Conservation (phyloP, 1,284 basidiomycete species). For the Leccinum fallax region DNA sequence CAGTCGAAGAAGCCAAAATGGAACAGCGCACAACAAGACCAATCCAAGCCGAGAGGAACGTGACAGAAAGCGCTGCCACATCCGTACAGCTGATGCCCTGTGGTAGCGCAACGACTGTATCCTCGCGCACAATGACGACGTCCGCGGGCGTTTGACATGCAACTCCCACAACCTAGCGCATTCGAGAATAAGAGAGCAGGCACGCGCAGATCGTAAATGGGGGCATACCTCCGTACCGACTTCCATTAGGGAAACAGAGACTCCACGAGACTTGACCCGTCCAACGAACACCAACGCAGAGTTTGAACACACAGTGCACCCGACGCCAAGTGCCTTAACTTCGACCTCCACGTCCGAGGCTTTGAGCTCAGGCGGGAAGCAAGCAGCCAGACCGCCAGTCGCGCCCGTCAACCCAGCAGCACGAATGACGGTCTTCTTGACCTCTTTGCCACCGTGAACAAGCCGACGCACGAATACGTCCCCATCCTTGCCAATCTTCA, state of each 20-base stretch:
- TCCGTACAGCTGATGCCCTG: slow-evolving; percentile 12
- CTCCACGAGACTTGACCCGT: slow-evolving; percentile 16
- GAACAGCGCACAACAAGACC: slow-evolving; percentile 24
- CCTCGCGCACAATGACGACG: slow-evolving; percentile 15
- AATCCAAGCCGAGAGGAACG: slow-evolving; percentile 31
- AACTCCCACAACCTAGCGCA: slow-evolving; percentile 19
- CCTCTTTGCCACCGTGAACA: slow-evolving; percentile 21
- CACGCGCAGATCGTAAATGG: not conserved
- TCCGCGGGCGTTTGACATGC: slow-evolving; percentile 17
- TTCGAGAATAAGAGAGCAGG: slow-evolving; percentile 1
- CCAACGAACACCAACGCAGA: slow-evolving; percentile 20
- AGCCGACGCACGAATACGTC: slow-evolving; percentile 28
- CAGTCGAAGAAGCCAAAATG: slow-evolving; percentile 22
- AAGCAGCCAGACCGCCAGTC: slow-evolving; percentile 18
- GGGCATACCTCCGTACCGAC: slow-evolving; percentile 11
- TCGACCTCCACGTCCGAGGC: slow-evolving; percentile 19
- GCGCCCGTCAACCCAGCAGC: slow-evolving; percentile 17
- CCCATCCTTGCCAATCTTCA: slow-evolving; percentile 29
- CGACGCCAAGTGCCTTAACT: slow-evolving; percentile 18
- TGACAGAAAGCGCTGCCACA: slow-evolving; percentile 23
- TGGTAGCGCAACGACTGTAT: slow-evolving; percentile 19
- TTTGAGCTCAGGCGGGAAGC: slow-evolving; percentile 17
- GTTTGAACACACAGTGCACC: not conserved
- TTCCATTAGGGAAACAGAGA: slow-evolving; percentile 6
- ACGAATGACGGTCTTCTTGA: slow-evolving; percentile 12